Conservation (phyloP, 139 green algal species). For the Volvox reticuliferus region DNA sequence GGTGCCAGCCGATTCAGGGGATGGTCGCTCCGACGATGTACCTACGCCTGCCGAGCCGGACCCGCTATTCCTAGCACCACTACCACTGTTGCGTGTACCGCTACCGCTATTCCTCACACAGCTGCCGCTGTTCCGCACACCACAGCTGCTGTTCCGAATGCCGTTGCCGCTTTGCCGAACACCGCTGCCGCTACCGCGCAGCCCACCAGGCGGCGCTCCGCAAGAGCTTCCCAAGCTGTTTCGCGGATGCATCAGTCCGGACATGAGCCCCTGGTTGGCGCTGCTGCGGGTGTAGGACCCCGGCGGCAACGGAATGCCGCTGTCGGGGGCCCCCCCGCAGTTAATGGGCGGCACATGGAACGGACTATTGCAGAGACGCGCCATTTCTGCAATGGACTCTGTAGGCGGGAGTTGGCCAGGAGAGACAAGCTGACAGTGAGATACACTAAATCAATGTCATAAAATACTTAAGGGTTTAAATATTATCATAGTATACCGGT, state of each 20-base stretch:
- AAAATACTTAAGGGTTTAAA: too few relatives aligned
- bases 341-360: background rate
- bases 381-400: slow-evolving; percentile 8
- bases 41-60: background rate
- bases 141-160: slow-evolving; percentile 3
- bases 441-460: too few relatives aligned
- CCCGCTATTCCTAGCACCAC: background rate
- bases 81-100: background rate
- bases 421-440: too few relatives aligned
- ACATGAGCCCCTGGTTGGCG: slow-evolving; percentile 7
- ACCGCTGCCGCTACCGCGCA: slow-evolving; percentile 4
- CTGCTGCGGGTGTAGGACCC: slow-evolving; percentile 4
- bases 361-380: slow-evolving; percentile 5
- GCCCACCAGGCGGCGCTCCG: background rate
- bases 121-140: slow-evolving; percentile 2
- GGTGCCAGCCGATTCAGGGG: slow-evolving; percentile 13
- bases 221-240: slow-evolving; percentile 13
- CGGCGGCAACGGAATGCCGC: background rate
- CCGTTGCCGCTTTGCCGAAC: background rate
- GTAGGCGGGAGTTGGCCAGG: too few relatives aligned
- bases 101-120: background rate
- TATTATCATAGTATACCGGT: too few relatives aligned
- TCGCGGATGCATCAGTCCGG: background rate
- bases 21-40: slow-evolving; percentile 14
- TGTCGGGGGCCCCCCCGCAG: background rate